phyloP scores from a whole-genome alignment of 345 rosid genomes.

The Eutrema yunnanense region DNA sequence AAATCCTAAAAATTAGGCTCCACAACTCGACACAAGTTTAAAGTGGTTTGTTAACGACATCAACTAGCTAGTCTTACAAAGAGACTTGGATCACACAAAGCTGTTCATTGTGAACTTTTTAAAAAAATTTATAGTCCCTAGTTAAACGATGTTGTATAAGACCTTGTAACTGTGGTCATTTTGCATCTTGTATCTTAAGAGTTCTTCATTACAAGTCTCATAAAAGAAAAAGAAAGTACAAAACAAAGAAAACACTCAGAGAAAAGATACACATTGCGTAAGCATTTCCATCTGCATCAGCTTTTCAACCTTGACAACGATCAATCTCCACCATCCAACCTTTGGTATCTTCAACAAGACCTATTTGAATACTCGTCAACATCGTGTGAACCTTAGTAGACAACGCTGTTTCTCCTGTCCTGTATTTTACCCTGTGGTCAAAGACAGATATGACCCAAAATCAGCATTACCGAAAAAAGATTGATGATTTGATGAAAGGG shows the following conservation, averaged over 20 bases:
- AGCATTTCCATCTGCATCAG: not conserved
- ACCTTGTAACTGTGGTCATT: no score
- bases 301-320: not conserved
- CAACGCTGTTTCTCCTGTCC: slow-evolving; percentile 25
- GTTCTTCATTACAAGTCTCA: not conserved
- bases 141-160: no score
- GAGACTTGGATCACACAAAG: no score
- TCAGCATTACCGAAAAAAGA: not conserved
- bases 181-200: no score
- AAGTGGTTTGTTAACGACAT: no score
- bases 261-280: not conserved
- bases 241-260: not conserved
- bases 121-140: no score
- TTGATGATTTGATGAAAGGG: not conserved
- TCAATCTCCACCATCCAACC: slow-evolving; percentile 32
- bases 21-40: no score
- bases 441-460: not conserved
- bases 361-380: slow-evolving; percentile 31
- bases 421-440: slow-evolving; percentile 23
- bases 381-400: slow-evolving; percentile 22
- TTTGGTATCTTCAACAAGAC: slow-evolving; percentile 26
- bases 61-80: no score
- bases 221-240: not conserved
- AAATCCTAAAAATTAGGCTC: no score
- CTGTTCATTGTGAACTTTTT: no score